Base-by-base conservation (phyloP, 1,139 yeast genomes). In the Scheffersomyces lignicola region DNA sequence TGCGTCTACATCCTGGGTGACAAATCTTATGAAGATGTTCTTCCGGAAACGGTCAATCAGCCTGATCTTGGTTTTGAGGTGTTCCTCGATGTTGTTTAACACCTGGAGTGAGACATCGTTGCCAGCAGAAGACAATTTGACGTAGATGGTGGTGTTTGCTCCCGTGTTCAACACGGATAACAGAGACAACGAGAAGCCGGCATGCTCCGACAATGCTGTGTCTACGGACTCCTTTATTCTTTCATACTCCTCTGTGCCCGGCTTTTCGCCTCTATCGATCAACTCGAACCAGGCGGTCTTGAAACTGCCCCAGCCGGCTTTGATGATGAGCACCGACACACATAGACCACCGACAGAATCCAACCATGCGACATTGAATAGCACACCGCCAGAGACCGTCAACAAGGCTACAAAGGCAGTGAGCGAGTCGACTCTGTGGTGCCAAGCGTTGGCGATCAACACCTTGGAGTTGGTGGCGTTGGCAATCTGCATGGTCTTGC, bases 371-470 rank as follows among this genome's bases (percentile, higher is more conserved):
- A 88, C 73, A 43, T 81, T 76, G 43, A 88, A 76, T 42, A 87
- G 64, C 44, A 84, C 82, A 20, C 96, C 96, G 2, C 94, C 83
- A 0, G 95, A 78, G 35, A 92, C 94, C 1, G 97, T 89, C 4
- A 81, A 74, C 17, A 90, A 74, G 0, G 98, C 97, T 7, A 92
- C 97, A 25, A 85, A 72, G 0, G 97, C 89, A 0, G 97, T 94
- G 47, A 92, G 60, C 1, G 96, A 84, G 56, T 92, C 98, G n/a
- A 92, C 90, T 44, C 98, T 74, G 54, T 92, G 98, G 57, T 92
- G 98, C 97, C 97, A 92, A 3, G 98, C 98, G 54, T 92, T 92
- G 5, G 98, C 98, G 33, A 88, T 82, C 37, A 92, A 71, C 4
- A 92, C 97, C 43, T 88, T 86, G 2, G 97, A 88, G 51, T 87